Conservation (phyloP, 768 basidiomycete species). For the Tulasnella sp. region DNA sequence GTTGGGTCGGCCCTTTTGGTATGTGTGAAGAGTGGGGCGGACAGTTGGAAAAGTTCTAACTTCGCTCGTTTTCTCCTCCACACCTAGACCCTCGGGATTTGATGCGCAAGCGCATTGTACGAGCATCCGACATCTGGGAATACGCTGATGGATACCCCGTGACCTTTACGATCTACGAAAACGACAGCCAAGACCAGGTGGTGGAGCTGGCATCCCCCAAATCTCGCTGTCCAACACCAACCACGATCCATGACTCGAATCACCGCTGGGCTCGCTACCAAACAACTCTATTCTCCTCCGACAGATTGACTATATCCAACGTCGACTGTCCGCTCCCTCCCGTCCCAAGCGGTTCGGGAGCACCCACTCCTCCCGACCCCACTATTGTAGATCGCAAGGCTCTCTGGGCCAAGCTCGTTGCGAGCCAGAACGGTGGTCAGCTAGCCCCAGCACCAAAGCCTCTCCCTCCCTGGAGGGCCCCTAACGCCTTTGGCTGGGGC, state of each 20-base stretch:
- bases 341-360: constrained; percentile 43
- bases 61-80: neutral
- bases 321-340: constrained; percentile 36
- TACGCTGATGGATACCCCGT: neutral
- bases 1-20: constrained; percentile 55
- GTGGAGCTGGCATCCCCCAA: neutral
- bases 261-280: constrained; percentile 31
- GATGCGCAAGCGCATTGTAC: constrained; percentile 55
- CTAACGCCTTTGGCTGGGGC: constrained; percentile 14
- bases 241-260: neutral
- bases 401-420: constrained; percentile 50
- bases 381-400: constrained; percentile 45
- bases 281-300: constrained; percentile 25
- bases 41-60: neutral
- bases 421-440: constrained; percentile 4
- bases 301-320: constrained; percentile 20
- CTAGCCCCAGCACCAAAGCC: neutral
- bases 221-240: neutral
- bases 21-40: neutral
- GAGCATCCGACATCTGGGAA: neutral
- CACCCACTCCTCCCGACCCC: constrained; percentile 32
- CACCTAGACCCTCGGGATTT: constrained; percentile 56
- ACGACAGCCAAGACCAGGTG: neutral
- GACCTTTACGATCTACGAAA: neutral
- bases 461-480: constrained; percentile 16